Conservation (phyloP, 2,329 filamentous ascomycete genomes). For the Metarhizium humberi region DNA sequence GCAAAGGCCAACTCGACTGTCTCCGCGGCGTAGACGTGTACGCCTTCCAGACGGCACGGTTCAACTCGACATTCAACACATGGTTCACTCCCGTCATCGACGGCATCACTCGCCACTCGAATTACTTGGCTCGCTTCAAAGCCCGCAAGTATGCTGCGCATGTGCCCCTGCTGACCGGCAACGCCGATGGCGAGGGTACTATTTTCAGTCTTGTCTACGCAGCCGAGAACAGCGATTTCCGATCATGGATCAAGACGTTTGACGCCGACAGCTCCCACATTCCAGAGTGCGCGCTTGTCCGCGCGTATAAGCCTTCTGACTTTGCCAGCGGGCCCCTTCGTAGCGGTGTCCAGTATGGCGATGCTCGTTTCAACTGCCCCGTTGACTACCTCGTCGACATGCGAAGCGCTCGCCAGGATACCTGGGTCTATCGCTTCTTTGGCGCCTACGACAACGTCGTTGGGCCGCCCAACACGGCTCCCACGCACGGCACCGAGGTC, state of each 20-base stretch:
- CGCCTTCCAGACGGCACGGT: background rate
- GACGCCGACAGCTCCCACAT: background rate
- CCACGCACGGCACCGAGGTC: slow-evolving; percentile 18
- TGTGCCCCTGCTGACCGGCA: slow-evolving; percentile 26
- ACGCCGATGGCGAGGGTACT: slow-evolving; percentile 25
- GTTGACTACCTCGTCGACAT: slow-evolving; percentile 29
- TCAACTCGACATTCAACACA: slow-evolving; percentile 20
- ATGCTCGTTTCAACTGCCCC: slow-evolving; percentile 35
- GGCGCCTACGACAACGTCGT: slow-evolving; percentile 31
- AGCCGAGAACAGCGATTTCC: slow-evolving; percentile 3
- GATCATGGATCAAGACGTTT: slow-evolving; percentile 6
- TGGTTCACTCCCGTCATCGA: slow-evolving; percentile 32
- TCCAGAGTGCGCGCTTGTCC: background rate
- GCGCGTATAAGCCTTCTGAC: slow-evolving; percentile 17
- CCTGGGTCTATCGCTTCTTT: slow-evolving; percentile 35
- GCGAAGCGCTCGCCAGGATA: slow-evolving; percentile 25
- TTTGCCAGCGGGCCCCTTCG: slow-evolving; percentile 27
- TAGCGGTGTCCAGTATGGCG: slow-evolving; percentile 33
- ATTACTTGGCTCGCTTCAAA: slow-evolving; percentile 14
- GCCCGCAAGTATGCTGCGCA: slow-evolving; percentile 18
- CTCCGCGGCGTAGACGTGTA: slow-evolving; percentile 19
- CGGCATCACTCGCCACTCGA: slow-evolving; percentile 21
- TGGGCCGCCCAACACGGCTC: slow-evolving; percentile 3
- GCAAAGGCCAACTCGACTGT: slow-evolving; percentile 25
- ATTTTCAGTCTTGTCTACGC: slow-evolving; percentile 27